A percentile compares a stretch with the other conserved stretches of the same genome.
These are phyloP conservation scores for Pyrus hybrid DNA, from an alignment of 331 rosid genomes.

Conservation along the genomic window DNA sequence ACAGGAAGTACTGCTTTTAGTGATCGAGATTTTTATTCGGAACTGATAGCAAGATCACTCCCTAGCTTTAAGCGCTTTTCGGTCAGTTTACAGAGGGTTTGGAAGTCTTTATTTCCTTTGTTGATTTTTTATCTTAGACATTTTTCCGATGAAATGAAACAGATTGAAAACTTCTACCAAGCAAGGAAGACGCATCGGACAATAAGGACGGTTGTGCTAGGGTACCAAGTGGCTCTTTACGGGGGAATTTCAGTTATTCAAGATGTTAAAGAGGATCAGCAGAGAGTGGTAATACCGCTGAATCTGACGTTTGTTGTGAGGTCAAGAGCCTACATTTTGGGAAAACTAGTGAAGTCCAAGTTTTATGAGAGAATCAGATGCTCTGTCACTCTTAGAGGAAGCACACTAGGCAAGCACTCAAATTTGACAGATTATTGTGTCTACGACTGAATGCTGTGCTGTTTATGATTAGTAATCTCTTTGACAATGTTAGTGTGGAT, in stretches of 20 bases:
- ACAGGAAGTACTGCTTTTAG: background rate
- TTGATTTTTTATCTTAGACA: background rate
- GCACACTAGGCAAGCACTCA: constrained; percentile 54
- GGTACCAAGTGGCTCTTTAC: constrained; percentile 67
- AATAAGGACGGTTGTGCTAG: constrained; percentile 39
- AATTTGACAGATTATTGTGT: constrained; percentile 47
- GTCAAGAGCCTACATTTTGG: constrained; percentile 77
- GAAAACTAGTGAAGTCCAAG: constrained; percentile 64
- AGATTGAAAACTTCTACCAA: constrained; percentile 60
- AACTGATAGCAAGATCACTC: background rate
- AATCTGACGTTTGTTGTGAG: constrained; percentile 72
- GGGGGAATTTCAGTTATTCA: constrained; percentile 58
- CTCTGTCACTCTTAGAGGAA: constrained; percentile 52
- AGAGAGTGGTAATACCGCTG: constrained; percentile 44
- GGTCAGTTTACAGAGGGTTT: background rate
- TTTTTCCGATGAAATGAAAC: background rate
- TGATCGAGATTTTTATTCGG: background rate
- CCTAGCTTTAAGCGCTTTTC: background rate
- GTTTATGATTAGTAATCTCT: background rate
- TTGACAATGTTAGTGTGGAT: background rate
- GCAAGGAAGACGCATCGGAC: constrained; percentile 45
- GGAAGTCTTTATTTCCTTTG: background rate
- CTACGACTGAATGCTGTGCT: constrained; percentile 24
- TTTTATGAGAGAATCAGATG: constrained; percentile 56
- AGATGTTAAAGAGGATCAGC: constrained; percentile 12